phyloP scores from a whole-genome alignment of 768 basidiomycete genomes.

The Termitomyces sp. region DNA sequence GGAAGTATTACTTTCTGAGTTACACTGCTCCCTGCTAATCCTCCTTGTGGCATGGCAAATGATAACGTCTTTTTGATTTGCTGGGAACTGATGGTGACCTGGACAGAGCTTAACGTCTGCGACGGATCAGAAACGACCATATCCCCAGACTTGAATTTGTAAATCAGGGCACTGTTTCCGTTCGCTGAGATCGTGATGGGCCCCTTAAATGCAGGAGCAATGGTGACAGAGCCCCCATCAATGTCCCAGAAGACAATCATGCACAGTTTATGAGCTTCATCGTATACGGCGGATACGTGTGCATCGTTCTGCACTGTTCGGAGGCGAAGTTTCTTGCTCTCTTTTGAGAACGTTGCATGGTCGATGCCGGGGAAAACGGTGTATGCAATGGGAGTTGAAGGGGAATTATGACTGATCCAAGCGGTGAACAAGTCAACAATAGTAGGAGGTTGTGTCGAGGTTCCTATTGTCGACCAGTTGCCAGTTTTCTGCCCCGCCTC shows the following conservation, averaged over 20 bases:
- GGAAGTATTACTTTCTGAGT: constrained; percentile 12
- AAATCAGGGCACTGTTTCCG: constrained; percentile 42
- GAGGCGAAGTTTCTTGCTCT: constrained; percentile 28
- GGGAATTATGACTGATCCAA: constrained; percentile 44
- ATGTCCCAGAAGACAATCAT: constrained; percentile 59
- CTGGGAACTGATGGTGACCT: constrained; percentile 30
- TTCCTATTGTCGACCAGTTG: constrained; percentile 61
- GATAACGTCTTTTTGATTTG: constrained; percentile 24
- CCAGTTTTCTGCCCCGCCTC: constrained; percentile 50
- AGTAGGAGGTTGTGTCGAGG: constrained; percentile 53
- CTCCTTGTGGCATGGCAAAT: constrained; percentile 44
- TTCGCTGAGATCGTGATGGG: constrained; percentile 32
- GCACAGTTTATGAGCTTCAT: constrained; percentile 33
- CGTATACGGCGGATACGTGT: constrained; percentile 46
- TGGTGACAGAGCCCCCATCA: constrained; percentile 38
- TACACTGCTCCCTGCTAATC: constrained; percentile 49
- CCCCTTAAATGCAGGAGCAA: constrained; percentile 23
- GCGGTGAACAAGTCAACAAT: constrained; percentile 64
- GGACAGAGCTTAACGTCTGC: constrained; percentile 39
- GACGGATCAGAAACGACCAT: constrained; percentile 67
- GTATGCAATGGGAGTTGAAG: constrained; percentile 43
- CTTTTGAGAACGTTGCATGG: constrained; percentile 32
- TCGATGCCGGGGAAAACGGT: constrained; percentile 51
- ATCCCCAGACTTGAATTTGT: constrained; percentile 34
- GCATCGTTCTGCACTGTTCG: constrained; percentile 43